A percentile compares a stretch with the other conserved stretches of the same genome.
These are phyloP conservation scores for Actinomucor elegans DNA, from an alignment of 371 early-diverging fungal species.

Conservation along the genomic window DNA sequence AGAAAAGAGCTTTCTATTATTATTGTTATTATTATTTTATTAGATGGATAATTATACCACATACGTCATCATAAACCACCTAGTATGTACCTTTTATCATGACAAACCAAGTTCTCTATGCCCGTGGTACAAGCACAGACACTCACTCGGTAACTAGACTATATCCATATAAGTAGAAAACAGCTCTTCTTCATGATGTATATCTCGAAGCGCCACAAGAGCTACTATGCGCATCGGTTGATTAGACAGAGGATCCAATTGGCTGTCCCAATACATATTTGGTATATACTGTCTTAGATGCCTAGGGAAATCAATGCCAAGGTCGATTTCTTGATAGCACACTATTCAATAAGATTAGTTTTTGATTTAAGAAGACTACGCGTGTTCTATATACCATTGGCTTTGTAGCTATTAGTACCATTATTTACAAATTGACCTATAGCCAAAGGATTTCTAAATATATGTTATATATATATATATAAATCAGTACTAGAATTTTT, in stretches of 20 bases:
- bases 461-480: too few relatives aligned
- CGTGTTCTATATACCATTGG: conserved; percentile 40
- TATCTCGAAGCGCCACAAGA: conserved; percentile 38
- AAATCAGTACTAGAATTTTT: too few relatives aligned
- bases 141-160: conserved; percentile 10
- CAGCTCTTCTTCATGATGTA: conserved; percentile 47
- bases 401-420: conserved; percentile 26
- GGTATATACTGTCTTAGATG: conserved; percentile 50
- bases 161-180: conserved; percentile 57
- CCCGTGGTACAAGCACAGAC: too few relatives aligned
- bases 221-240: conserved; percentile 36
- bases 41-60: too few relatives aligned
- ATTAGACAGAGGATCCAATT: conserved; percentile 18
- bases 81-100: too few relatives aligned
- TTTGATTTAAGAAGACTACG: not conserved
- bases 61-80: too few relatives aligned
- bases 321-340: conserved; percentile 55
- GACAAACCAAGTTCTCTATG: too few relatives aligned
- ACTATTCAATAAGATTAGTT: conserved; percentile 20
- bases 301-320: conserved; percentile 39
- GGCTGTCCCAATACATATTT: conserved; percentile 41
- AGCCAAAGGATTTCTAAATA: conserved; percentile 49
- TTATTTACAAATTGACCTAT: conserved; percentile 62
- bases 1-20: too few relatives aligned
- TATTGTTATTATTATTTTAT: too few relatives aligned